A percentile compares a stretch with the other conserved stretches of the same genome.
phyloP scores from a whole-genome alignment of 345 rosid genomes.

The Arabis hirsuta region DNA sequence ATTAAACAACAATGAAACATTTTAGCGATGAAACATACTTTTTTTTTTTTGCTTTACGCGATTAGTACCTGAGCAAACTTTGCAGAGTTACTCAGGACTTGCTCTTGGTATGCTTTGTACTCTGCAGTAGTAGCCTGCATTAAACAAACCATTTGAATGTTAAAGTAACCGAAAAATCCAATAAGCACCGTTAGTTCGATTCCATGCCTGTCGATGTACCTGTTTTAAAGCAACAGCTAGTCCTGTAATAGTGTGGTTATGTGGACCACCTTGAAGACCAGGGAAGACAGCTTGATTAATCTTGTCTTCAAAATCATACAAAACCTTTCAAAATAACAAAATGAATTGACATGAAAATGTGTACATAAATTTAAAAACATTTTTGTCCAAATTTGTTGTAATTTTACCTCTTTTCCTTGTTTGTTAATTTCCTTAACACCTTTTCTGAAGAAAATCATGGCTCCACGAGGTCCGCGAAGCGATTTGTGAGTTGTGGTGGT shows the following conservation, averaged over 20 bases:
- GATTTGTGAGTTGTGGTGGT: slow-evolving; percentile 99
- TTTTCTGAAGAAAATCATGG: slow-evolving; percentile 98
- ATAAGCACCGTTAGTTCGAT: neutral
- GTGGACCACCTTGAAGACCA: slow-evolving; percentile 99
- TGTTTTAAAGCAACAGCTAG: slow-evolving; percentile 96
- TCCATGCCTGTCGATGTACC: slow-evolving; percentile 43
- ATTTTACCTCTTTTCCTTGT: slow-evolving; percentile 85
- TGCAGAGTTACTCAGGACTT: slow-evolving; percentile 82
- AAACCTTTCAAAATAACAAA: slow-evolving; percentile 52
- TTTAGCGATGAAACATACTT: neutral
- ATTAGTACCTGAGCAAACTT: slow-evolving; percentile 83
- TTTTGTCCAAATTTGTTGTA: neutral
- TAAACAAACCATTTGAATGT: slow-evolving; percentile 2
- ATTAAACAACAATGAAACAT: slow-evolving; percentile 31
- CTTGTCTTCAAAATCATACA: slow-evolving; percentile 95
- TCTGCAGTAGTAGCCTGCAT: slow-evolving; percentile 87
- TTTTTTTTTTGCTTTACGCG: neutral
- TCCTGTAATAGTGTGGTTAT: slow-evolving; percentile 97
- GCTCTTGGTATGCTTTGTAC: slow-evolving; percentile 98
- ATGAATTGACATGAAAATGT: slow-evolving; percentile 12
- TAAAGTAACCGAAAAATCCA: slow-evolving; percentile 13
- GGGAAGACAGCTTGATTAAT: slow-evolving; percentile 98
- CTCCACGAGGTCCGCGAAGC: slow-evolving; percentile 99
- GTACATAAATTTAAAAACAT: slow-evolving; percentile 7
- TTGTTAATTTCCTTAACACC: slow-evolving; percentile 91